Evolutionary conservation across 2,329 filamentous ascomycete species (phyloP).

Genomic region (Fusarium albidum): DNA sequence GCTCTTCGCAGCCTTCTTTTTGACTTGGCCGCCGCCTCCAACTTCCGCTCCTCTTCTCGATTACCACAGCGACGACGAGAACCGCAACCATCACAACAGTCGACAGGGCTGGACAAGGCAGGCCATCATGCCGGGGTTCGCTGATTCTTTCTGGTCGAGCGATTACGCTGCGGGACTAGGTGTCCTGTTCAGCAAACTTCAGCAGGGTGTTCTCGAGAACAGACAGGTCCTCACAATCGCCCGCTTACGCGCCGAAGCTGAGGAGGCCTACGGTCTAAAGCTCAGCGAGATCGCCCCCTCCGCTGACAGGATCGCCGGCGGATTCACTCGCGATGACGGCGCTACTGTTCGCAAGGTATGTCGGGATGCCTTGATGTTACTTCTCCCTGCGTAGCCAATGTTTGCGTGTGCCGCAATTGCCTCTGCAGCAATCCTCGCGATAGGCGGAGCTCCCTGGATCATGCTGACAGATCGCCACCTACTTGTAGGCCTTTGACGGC

Average conservation of each 20-base stretch:
- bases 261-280: conserved; percentile 85
- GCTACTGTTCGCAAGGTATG: conserved; percentile 92
- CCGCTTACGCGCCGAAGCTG: conserved; percentile 92
- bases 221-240: conserved; percentile 92
- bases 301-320: conserved; percentile 82
- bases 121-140: conserved; percentile 81
- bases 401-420: conserved; percentile 5
- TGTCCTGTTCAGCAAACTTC: conserved; percentile 94
- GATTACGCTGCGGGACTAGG: conserved; percentile 97
- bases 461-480: conserved; percentile 29
- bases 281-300: conserved; percentile 83
- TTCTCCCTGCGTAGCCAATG: neutral
- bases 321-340: conserved; percentile 91
- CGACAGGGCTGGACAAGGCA: conserved; percentile 39
- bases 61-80: conserved; percentile 15
- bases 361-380: neutral
- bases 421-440: conserved; percentile 6
- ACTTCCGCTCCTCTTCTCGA: conserved; percentile 13
- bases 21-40: conserved; percentile 13
- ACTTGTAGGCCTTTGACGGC: conserved; percentile 84
- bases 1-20: too few species aligned
- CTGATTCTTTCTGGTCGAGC: conserved; percentile 96
- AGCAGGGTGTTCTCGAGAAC: conserved; percentile 95
- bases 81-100: conserved; percentile 19
- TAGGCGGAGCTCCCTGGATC: neutral